A percentile compares a stretch with the other conserved stretches of the same genome.
phyloP scores from a whole-genome alignment of 2,329 filamentous ascomycete species.

The Aureobasidium musti region DNA sequence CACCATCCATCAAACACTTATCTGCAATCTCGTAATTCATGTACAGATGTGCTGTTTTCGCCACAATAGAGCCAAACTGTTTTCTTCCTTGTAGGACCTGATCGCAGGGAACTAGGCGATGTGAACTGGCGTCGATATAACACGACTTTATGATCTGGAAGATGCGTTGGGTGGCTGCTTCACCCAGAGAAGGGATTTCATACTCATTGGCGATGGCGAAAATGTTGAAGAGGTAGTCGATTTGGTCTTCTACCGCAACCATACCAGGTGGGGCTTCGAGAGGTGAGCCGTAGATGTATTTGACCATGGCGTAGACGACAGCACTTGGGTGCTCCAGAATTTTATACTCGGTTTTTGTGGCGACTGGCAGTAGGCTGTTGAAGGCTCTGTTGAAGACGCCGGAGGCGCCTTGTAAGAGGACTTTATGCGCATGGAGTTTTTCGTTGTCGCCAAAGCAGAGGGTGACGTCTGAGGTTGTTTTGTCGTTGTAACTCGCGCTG shows the following conservation, averaged over 20 bases:
- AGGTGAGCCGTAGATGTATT: background rate
- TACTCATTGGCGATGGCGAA: constrained; percentile 6
- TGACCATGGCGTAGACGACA: background rate
- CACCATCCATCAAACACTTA: background rate
- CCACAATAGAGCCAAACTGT: background rate
- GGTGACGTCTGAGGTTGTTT: background rate
- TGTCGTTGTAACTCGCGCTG: background rate
- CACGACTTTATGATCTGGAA: background rate
- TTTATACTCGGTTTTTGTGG: background rate
- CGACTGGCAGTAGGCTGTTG: background rate
- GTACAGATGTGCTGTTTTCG: background rate
- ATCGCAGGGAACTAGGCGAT: too few species aligned
- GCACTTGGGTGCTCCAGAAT: background rate
- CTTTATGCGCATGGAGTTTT: background rate
- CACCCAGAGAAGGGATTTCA: background rate
- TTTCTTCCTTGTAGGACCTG: background rate
- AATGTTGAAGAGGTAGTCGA: background rate
- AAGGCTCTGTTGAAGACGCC: background rate
- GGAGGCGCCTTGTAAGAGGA: background rate
- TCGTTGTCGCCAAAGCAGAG: background rate
- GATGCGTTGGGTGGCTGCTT: background rate
- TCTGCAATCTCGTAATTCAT: background rate
- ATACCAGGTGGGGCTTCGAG: background rate
- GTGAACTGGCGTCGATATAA: background rate
- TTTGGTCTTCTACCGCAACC: background rate